Evolutionary conservation across 2,329 filamentous ascomycete genomes (phyloP), one percentile per base, ranked within the genome.

Genomic region (Macrophomina phaseolina): DNA sequence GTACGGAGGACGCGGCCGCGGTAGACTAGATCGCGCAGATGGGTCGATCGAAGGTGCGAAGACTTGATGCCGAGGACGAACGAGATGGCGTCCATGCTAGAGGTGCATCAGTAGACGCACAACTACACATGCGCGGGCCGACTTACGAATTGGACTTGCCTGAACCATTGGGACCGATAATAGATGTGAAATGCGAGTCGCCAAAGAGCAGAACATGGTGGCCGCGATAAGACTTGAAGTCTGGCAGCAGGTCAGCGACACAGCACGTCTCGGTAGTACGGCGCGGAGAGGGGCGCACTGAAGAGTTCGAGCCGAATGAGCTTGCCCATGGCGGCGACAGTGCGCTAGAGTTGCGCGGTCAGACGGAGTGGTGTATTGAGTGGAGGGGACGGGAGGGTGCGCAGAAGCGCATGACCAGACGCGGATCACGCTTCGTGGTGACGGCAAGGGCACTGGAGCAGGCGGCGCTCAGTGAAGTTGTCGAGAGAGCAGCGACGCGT

Each of bases 201-300:
- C 94, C 94, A 75, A 99, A 97, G 64, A 97, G 88, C 52, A 99
- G 88, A 68, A 88, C 90, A 82, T 99, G 95, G 75, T 97, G 94
- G 67, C 94, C 95, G 80, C 97, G 97, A 84, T 99, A 99, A 73
- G 95, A 98, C 83, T 99, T 99, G 89, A 99, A 99, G 84, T 99
- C 92, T 95, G 75, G 34, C 58, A 53, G 66, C 58, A 8, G 42
- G 64, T 76, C 68, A 79, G 72, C 52, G 68, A 55, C 49, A 64
- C 64, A 51, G 52, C 61, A 48, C 56, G 48, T n/a, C 46, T 18
- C 5, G 34, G 30, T 68, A n/a, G 64, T 38, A 48, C 48, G 49
- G 6, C 45, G 67, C 38, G 67, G 67, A n/a, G 30, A 4, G 8
- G 30, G 16, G 83, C 89, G 71, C 84, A 95, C 93, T 97, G 83